Percentiles rank a stretch among this genome's conserved stretches.
Conservation (phyloP, 2,329 filamentous ascomycete species). For the Ophiostoma ulmi region DNA sequence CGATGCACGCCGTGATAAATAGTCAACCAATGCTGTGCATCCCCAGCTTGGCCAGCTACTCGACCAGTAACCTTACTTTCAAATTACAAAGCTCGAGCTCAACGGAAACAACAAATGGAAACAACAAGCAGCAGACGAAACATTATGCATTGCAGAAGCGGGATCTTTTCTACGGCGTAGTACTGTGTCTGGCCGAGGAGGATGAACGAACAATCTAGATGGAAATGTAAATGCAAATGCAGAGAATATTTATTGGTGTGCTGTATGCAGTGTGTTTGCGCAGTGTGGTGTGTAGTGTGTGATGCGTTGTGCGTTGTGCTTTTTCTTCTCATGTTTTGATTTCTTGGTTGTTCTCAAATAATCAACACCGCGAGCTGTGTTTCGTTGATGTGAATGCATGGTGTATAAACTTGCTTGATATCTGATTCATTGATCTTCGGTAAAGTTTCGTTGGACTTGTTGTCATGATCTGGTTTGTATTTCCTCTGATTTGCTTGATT, state of each 20-base stretch:
- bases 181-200: constrained; percentile 20
- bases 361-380: not conserved
- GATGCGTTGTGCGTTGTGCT: not conserved
- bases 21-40: constrained; percentile 7
- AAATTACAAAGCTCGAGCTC: not conserved
- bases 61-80: not conserved
- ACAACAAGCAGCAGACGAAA: not conserved
- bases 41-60: not conserved
- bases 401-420: not conserved
- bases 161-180: constrained; percentile 25
- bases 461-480: not conserved
- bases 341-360: not conserved
- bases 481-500: not conserved
- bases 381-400: not conserved
- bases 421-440: not conserved
- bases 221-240: not conserved
- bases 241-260: not conserved
- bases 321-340: not conserved
- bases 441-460: not conserved
- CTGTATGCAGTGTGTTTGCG: not conserved
- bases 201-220: not conserved
- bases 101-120: not conserved
- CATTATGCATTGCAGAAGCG: constrained; percentile 17
- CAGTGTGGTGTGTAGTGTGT: not conserved
- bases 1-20: constrained; percentile 9